Evolutionary conservation across 768 basidiomycete species (phyloP), one percentile per base, ranked within the genome.

Genomic region (Hygrophoropsis aurantiaca): DNA sequence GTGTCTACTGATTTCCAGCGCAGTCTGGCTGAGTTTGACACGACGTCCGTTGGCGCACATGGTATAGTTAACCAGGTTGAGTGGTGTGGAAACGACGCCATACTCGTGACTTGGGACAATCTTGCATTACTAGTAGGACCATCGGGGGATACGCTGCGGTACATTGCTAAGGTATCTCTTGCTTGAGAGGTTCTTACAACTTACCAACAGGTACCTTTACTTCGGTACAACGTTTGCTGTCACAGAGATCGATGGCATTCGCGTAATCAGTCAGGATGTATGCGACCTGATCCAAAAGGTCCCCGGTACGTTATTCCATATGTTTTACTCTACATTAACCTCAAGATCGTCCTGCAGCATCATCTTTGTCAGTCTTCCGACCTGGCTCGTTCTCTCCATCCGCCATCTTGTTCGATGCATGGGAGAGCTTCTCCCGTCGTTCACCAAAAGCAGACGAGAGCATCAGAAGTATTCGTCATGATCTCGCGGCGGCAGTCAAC

Each of bases 41-140:
- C 88, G 2, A 73, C 64, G 7, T 73, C 70, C 21, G 75, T 79
- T 24, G 80, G 74, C 5, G 79, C 76, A 0, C 74, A 81, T 16
- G 86, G 84, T 2, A 64, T 73, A 3, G 75, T 90, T 3, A 73
- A 74, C 27, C 85, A 87, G 54, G 84, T 93, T 0, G 88, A 87
- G 58, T 99, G 97, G 97, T 97, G 94, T 63, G 94, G 94, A 1
- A 92, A 93, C 60, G 94, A 99, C 66, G 92, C 94, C 0, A 87
- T 98, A 37, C 74, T 93, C 3, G 76, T 97, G 15, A 85, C 85
- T 16, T 97, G 93, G 91, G 80, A 82, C 35, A 70, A 77, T 16
- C 68, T 85, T 24, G 87, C 84, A 0, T 71, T 93, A 3, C 73
- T 99, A 24, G 90, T 97, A n/a, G 94, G 95, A 5, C 97, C 97